phyloP scores from a whole-genome alignment of 768 basidiomycete species.

The Phylloporus sp. region DNA sequence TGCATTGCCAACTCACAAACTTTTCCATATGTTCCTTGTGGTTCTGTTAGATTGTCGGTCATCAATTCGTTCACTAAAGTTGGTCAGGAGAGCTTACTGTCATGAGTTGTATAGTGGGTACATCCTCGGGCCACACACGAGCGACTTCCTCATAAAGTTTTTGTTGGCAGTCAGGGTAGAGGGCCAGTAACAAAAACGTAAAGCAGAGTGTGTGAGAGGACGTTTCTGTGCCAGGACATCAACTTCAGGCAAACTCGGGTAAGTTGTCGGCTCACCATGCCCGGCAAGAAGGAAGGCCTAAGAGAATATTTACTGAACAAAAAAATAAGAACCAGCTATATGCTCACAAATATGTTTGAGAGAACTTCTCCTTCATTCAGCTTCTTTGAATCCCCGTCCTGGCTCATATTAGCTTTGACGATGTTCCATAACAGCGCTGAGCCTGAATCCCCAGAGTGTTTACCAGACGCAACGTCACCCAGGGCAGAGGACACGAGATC shows the following conservation, averaged over 20 bases:
- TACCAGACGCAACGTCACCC: conserved; percentile 30
- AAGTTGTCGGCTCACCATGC: conserved; percentile 34
- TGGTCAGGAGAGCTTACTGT: conserved; percentile 24
- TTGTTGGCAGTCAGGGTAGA: conserved; percentile 47
- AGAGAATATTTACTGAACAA: neutral
- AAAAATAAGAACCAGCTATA: neutral
- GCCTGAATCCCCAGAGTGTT: conserved; percentile 19
- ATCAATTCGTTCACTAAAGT: neutral
- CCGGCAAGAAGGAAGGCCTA: conserved; percentile 49
- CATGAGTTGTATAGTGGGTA: conserved; percentile 20
- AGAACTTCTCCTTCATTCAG: conserved; percentile 45
- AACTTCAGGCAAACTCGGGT: neutral
- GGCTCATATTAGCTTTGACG: conserved; percentile 45
- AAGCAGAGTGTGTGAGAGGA: conserved; percentile 44
- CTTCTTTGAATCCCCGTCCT: conserved; percentile 27
- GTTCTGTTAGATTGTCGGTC: conserved; percentile 23
- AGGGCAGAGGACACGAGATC: conserved; percentile 40
- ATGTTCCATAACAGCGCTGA: conserved; percentile 43
- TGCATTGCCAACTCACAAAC: conserved; percentile 27
- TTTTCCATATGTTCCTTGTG: conserved; percentile 38
- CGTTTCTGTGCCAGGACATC: conserved; percentile 37
- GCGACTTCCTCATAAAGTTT: conserved; percentile 41
- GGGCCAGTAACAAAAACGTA: conserved; percentile 41
- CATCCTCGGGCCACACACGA: conserved; percentile 38
- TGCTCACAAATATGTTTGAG: conserved; percentile 46